Evolutionary conservation across 345 rosid genomes (phyloP).

Genomic region (Firmiana major): DNA sequence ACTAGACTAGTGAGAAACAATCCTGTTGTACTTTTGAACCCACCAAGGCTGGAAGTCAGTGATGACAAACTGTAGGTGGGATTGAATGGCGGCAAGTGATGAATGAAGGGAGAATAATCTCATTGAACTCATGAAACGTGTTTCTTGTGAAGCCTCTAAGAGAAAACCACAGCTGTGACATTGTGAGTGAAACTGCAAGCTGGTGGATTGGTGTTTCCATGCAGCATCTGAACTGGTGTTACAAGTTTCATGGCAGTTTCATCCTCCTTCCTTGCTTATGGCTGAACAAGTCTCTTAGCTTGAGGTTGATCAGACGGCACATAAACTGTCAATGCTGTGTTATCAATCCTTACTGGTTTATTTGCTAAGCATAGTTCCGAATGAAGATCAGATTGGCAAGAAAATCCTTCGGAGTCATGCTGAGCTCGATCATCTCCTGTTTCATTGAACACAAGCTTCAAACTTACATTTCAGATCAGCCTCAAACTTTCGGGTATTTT

Average conservation of each 20-base stretch:
- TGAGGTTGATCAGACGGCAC: constrained; percentile 14
- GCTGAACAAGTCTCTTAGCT: constrained; percentile 10
- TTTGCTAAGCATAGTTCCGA: constrained; percentile 24
- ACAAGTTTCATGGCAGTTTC: constrained; percentile 16
- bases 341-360: constrained; percentile 25
- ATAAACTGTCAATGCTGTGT: constrained; percentile 20
- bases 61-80: constrained; percentile 29
- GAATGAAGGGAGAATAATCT: constrained; percentile 44
- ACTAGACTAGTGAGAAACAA: constrained; percentile 21
- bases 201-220: constrained; percentile 15
- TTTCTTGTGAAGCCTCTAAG: constrained; percentile 37
- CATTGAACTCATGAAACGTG: constrained; percentile 39
- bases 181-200: constrained; percentile 25
- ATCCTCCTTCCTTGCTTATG: constrained; percentile 29
- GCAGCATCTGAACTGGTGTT: constrained; percentile 22
- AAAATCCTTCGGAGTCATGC: constrained; percentile 22
- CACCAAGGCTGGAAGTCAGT: constrained; percentile 31
- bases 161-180: constrained; percentile 36
- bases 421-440: constrained; percentile 28
- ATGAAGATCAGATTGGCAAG: constrained; percentile 29
- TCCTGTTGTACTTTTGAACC: constrained; percentile 32
- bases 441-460: not conserved
- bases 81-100: constrained; percentile 32
- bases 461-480: not conserved
- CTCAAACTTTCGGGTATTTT: no score